Conservation (phyloP, 208 protist species). For the Tetramitus jugosus region DNA sequence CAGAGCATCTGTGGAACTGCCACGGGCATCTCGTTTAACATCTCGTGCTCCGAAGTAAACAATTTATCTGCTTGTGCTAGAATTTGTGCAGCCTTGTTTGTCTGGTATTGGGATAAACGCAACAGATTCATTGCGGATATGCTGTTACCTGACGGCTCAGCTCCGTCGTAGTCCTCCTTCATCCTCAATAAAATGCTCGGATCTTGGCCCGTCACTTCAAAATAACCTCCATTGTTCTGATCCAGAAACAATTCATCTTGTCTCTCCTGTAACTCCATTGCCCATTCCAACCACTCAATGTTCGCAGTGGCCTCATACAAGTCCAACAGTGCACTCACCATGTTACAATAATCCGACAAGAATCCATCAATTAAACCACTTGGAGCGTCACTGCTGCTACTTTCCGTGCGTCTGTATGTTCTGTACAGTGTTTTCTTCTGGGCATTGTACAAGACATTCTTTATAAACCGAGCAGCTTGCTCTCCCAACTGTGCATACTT, state of each 20-base stretch:
- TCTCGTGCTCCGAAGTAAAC: background rate
- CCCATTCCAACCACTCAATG: slow-evolving; percentile 31
- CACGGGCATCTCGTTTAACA: background rate
- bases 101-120: background rate
- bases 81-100: background rate
- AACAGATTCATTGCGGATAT: slow-evolving; percentile 19
- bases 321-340: slow-evolving; percentile 33
- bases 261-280: slow-evolving; percentile 26
- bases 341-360: slow-evolving; percentile 30
- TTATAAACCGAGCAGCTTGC: slow-evolving; percentile 31
- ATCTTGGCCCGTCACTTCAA: slow-evolving; percentile 8
- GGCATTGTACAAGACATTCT: slow-evolving; percentile 1
- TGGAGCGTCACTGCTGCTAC: background rate
- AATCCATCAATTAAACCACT: slow-evolving; percentile 27
- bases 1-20: background rate
- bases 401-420: background rate
- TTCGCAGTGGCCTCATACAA: slow-evolving; percentile 29
- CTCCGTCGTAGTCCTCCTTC: slow-evolving; percentile 29
- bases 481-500: slow-evolving; percentile 6
- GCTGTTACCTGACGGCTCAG: slow-evolving; percentile 16
- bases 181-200: slow-evolving; percentile 1
- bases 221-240: slow-evolving; percentile 12
- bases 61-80: background rate
- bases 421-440: background rate
- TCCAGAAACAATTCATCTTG: slow-evolving; percentile 12